Evolutionary conservation across 352 stramenopile species (phyloP), one percentile per base, ranked within the genome.

Genomic region (Phytophthora rubi): DNA sequence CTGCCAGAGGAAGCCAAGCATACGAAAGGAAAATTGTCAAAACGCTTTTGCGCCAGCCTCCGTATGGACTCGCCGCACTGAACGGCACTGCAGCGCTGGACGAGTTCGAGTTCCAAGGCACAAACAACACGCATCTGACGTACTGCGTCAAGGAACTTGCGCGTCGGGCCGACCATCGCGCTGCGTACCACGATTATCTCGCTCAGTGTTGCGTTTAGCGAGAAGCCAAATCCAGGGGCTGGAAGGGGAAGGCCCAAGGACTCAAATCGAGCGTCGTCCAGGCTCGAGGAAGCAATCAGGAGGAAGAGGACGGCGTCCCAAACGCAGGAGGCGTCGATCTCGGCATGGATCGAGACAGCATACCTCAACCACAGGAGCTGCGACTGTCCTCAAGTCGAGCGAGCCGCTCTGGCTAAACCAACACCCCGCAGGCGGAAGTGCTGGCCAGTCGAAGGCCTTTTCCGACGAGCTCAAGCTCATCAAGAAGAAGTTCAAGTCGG

Each of bases 401-500:
- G 91, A 97, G 16, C 84, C 85, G 0, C 77, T 97, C 2, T 98
- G 88, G 87, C 65, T 91, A 4, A 68, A 60, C 12, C 73, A 79
- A 16, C 60, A 75, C 3, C 45, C 71, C 42, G 28, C 53, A 8
- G 73, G 56, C 16, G 60, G 59, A 30, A 64, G 54, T 12, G 42
- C 57, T 10, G 69, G 68, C 13, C 69, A 62, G 16, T 68, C 73
- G 1, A 90, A 88, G 30, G 26, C 66, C 0, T 76, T 88, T 42
- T 91, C 95, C 35, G 88, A 98, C 53, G 91, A 96, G 13, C 91
- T 95, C 53, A 96, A 94, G 65, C 82, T 98, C 28, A 79, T 98
- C 33, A 93, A 94, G 69, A 93, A 93, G 61, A 98, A 98, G 47
- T 98, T 97, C 75, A 98, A 98, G 57, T 7, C 83, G 0, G 49